These are phyloP conservation scores for Hyaloscypha variabilis DNA, from an alignment of 495 filamentous ascomycete species.

Conservation along the genomic window DNA sequence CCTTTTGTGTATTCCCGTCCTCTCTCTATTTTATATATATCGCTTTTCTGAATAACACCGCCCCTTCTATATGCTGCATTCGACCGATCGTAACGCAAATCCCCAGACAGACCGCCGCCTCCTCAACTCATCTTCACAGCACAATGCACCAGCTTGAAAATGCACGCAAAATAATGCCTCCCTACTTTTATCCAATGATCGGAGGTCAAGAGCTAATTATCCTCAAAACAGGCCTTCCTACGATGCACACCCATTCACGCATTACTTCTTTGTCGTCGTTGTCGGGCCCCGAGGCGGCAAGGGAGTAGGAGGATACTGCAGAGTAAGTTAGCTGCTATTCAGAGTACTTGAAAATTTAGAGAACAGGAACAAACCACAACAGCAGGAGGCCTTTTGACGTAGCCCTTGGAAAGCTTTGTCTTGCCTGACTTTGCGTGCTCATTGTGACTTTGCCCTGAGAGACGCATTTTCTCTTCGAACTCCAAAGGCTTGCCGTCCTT, in stretches of 20 bases:
- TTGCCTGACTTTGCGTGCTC: not conserved
- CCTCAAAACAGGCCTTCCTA: not conserved
- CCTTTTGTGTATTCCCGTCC: not conserved
- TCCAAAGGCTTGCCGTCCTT: not conserved
- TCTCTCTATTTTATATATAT: not conserved
- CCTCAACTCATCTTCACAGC: not conserved
- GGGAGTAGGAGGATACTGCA: not conserved
- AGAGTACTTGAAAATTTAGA: not conserved
- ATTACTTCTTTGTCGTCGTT: not conserved
- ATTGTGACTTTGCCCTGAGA: not conserved
- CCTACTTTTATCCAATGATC: not conserved
- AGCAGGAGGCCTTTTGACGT: not conserved
- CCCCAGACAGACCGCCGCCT: not conserved
- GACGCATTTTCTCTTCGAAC: not conserved
- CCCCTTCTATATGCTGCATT: not conserved
- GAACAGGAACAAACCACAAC: too few relatives aligned
- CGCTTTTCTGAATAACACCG: not conserved
- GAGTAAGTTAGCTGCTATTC: not conserved
- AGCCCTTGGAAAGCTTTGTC: too few relatives aligned
- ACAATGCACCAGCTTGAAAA: not conserved
- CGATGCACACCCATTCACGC: not conserved
- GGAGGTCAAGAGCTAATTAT: not conserved
- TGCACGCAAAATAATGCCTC: not conserved
- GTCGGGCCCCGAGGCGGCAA: not conserved
- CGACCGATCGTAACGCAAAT: not conserved